Evolutionary conservation across 495 filamentous ascomycete species (phyloP), one percentile per base, ranked within the genome.

Genomic region (Neurospora tetrasperma): DNA sequence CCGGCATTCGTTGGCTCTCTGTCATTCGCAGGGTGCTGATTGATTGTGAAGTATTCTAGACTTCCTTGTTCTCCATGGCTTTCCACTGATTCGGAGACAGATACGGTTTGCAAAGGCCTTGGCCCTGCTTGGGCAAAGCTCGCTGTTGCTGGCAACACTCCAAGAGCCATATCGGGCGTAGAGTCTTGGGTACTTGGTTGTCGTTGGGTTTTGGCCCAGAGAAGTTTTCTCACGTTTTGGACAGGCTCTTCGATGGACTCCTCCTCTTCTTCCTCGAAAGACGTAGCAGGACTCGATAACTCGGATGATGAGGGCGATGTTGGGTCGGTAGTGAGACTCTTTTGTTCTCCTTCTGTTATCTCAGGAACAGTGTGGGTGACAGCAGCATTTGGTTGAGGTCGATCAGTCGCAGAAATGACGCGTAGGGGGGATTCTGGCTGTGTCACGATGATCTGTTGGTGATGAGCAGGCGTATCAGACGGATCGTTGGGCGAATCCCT

Each of bases 151-250:
- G 41, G 10, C 20, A 5, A 4, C 41, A 23, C 39, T 16, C 14
- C 12, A 5, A 14, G 31, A n/a, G 38, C 14, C 20, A 27, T 72
- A 23, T n/a, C 16, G 5, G 3, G 1, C 54, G 54, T 66, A 1
- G 27, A 35, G 8, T 66, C 14, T 35, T 66, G 54, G 6, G 14
- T 38, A 38, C 27, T 38, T 11, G 23, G 4, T 16, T 8, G 62
- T 20, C 41, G 68, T 5, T 74, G 70, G 31, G 69, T n/a, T 20
- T 71, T 76, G 4, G 78, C 76, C 78, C 78, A 80, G 4, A 80
- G 76, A 8, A 80, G 72, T 54, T 69, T 75, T n/a, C 75, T 73
- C 54, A 66, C 54, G 27, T 9, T 66, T 66, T 35, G 7, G 9
- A 7, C 14, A 18, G 54, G 54, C 27, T 66, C 54, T 66, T 18